These are phyloP conservation scores for Colletotrichum gigasporum DNA, from an alignment of 2,329 filamentous ascomycete genomes.

Conservation along the genomic window DNA sequence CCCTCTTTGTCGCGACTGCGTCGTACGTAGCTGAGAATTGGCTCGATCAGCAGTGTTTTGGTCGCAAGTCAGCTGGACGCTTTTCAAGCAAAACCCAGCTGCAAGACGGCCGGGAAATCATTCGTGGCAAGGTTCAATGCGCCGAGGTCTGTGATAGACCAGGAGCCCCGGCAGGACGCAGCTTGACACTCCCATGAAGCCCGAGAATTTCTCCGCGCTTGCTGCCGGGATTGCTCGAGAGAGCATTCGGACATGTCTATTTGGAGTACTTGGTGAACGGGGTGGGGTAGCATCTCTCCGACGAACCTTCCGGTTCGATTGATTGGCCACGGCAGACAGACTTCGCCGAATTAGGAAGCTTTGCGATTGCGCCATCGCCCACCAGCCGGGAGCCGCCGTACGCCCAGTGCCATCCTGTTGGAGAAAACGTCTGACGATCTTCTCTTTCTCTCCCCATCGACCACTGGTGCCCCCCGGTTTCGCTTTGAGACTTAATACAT, in stretches of 20 bases:
- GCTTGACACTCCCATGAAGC: not conserved
- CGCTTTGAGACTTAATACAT: constrained; percentile 10
- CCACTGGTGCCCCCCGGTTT: not conserved
- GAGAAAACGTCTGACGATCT: constrained; percentile 25
- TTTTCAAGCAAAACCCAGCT: not conserved
- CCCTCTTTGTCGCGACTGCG: not conserved
- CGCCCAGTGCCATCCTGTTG: not conserved
- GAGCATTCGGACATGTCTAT: no score
- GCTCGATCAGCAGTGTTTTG: not conserved
- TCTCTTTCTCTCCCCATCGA: constrained; percentile 18
- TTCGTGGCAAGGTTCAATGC: not conserved
- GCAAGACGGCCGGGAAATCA: not conserved
- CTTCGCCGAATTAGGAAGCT: constrained; percentile 33
- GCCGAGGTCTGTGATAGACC: constrained; percentile 14
- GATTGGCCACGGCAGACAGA: constrained; percentile 24
- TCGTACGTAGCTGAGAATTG: not conserved
- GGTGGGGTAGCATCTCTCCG: no score
- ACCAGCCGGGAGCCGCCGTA: constrained; percentile 25
- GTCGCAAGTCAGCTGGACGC: not conserved
- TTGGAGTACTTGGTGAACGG: no score
- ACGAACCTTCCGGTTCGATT: constrained; percentile 5
- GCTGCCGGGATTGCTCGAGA: not conserved
- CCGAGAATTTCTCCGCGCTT: constrained; percentile 27
- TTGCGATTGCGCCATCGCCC: constrained; percentile 32
- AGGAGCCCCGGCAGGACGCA: constrained; percentile 16